Base-by-base conservation (phyloP, 2,329 filamentous ascomycete genomes). In the Fusarium penzigii region DNA sequence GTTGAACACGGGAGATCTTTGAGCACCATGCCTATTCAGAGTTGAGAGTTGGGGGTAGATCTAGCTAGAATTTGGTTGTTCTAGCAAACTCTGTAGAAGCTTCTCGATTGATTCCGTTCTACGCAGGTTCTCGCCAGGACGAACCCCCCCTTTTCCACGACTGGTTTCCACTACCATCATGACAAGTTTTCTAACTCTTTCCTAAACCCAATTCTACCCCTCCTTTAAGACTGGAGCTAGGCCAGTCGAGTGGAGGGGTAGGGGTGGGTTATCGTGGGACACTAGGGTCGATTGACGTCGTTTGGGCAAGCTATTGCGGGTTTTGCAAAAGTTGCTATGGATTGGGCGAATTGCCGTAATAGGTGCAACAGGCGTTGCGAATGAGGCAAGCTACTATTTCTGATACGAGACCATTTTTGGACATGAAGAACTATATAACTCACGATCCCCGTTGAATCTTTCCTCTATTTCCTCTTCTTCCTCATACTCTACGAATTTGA, bases 31-130 rank as follows among this genome's bases (percentile, higher is more conserved):
- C 7, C 20, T 25, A 25, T 25, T 25, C 20, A 25, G 20, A 7
- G 7, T 7, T 4, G 20, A 25, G 20, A 25, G 20, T 25, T 25
- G 20, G 20, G 20, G 20, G 20, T 25, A 25, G 20, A 25, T 25
- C 7, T 25, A 25, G 20, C 20, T 25, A 25, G 5, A 25, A 25
- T 4, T 25, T 25, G 20, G 4, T 25, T 20, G 42, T 46, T 34
- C 36, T 32, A 32, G 16, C 36, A 39, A 39, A 36, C 20, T 25
- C 20, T 25, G 46, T 42, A 53, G 57, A 60, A 60, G 41, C 57
- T 60, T 60, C 51, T 60, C 48, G 57, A 58, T 42, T 7, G 46
- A 20, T 5, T 43, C 32, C 13, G 32, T 36, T 14, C 32, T 9
- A 36, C 32, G 10, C 32, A 36, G 32, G 32, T 14, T 36, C 32